Evolutionary conservation across 108 stramenopile genomes (phyloP), one percentile per base, ranked within the genome.

Genomic region (Skeletonema potamos): DNA sequence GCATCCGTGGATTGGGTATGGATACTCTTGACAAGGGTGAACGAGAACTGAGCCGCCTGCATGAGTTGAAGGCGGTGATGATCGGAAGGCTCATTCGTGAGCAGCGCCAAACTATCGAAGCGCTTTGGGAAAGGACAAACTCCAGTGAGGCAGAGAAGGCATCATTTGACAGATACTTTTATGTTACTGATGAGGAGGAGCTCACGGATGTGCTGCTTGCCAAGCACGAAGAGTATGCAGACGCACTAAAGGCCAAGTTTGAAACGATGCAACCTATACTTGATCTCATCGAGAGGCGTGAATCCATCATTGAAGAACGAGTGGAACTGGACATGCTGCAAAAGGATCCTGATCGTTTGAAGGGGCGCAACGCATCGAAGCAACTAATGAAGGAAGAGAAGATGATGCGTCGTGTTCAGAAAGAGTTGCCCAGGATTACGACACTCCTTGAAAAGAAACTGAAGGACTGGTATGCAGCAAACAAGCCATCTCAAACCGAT

Each of bases 331-430:
- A 92, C 54, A 82, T 88, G 32, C 79, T 96, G 4, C 92, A 94
- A 63, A 92, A 93, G 55, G 92, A 96, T 74, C 89, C 95, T 6
- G 86, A 90, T 44, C 83, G 95, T 20, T 68, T 96, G 68, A 87
- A 96, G 74, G 89, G 92, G 77, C 85, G 95, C 46, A 87, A 89
- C 20, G 90, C 92, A 17, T 87, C 90, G n/a, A 85, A 83, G 72
- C 95, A 94, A 76, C 86, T 94, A 24, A 92, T 90, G 91, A 87
- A 90, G 58, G 95, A 96, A 82, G 95, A 96, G 72, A 96, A 94
- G 74, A 96, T 96, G 92, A 85, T 75, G n/a, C 66, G 87, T 66
- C 76, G 93, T 27, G 92, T 96, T 59, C 86, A 90, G 66, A 88
- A 87, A 57, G 93, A 93, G 17, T 76, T 96, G 22, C 95, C 95